These are phyloP conservation scores for Xerocomus potaroensis DNA, from an alignment of 768 basidiomycete genomes.

Conservation along the genomic window DNA sequence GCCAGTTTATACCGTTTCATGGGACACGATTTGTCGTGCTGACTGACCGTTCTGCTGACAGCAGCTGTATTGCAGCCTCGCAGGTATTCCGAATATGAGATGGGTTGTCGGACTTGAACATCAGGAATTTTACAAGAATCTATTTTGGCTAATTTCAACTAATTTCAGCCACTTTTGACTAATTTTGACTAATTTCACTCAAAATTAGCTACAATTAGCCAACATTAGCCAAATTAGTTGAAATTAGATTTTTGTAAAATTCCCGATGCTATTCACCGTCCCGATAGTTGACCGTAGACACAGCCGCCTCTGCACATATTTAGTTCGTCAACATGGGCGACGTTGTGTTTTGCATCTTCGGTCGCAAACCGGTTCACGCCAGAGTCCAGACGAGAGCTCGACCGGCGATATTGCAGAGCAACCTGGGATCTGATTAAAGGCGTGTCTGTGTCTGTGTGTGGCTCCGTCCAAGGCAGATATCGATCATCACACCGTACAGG, in stretches of 20 bases:
- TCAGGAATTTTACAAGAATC: no score
- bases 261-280: no score
- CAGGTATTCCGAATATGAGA: no score
- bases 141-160: no score
- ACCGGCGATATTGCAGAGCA: slow-evolving; percentile 17
- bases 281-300: slow-evolving; percentile 19
- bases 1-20: slow-evolving; percentile 24
- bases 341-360: no score
- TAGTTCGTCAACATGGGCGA: slow-evolving; percentile 8
- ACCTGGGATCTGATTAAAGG: slow-evolving; percentile 25
- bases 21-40: not conserved
- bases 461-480: not conserved
- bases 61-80: not conserved
- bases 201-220: no score
- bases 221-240: no score
- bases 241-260: no score
- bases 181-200: no score
- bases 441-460: not conserved
- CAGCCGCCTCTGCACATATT: slow-evolving; percentile 19
- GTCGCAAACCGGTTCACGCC: slow-evolving; percentile 22
- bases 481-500: not conserved
- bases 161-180: no score
- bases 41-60: not conserved
- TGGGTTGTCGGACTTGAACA: no score
- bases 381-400: slow-evolving; percentile 9